Conservation (phyloP, 768 basidiomycete genomes). For the Kwoniella shandongensis region DNA sequence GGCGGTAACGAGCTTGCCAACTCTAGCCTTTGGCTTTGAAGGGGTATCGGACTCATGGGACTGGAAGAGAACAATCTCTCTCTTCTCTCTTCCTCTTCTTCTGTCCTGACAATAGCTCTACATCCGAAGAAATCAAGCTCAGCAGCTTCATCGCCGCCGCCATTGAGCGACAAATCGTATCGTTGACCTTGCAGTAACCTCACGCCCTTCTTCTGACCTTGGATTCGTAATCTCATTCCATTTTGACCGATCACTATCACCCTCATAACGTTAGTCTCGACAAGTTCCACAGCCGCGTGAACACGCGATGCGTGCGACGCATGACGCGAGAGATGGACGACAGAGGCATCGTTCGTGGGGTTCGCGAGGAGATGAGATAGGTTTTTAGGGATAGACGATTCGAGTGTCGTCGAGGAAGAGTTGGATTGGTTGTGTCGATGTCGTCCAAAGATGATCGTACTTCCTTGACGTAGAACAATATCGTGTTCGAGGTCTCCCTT, state of each 20-base stretch:
- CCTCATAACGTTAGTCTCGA: slow-evolving; percentile 15
- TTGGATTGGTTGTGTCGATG: slow-evolving; percentile 23
- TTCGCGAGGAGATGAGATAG: slow-evolving; percentile 8
- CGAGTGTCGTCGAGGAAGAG: slow-evolving; percentile 6
- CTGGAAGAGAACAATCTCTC: slow-evolving; percentile 23
- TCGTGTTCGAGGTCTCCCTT: slow-evolving; percentile 7
- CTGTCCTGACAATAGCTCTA: slow-evolving; percentile 19
- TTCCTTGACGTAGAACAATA: slow-evolving; percentile 10
- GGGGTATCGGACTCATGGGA: slow-evolving; percentile 6
- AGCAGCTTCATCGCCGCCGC: slow-evolving; percentile 7
- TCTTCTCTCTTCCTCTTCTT: not conserved
- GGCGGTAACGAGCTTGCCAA: slow-evolving; percentile 24
- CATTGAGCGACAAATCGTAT: slow-evolving; percentile 14
- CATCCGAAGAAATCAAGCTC: slow-evolving; percentile 39
- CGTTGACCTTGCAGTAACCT: slow-evolving; percentile 30
- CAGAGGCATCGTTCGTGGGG: slow-evolving; percentile 6
- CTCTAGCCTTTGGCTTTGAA: not conserved
- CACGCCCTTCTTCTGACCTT: slow-evolving; percentile 10
- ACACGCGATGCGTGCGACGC: slow-evolving; percentile 45
- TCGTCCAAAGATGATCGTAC: slow-evolving; percentile 38
- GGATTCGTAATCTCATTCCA: slow-evolving; percentile 28
- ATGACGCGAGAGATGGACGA: slow-evolving; percentile 31
- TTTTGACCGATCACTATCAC: slow-evolving; percentile 45
- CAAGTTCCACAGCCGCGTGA: slow-evolving; percentile 37
- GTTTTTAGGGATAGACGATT: slow-evolving; percentile 5